Conservation (phyloP, 108 stramenopile species). For the Skeletonema marinoi region DNA sequence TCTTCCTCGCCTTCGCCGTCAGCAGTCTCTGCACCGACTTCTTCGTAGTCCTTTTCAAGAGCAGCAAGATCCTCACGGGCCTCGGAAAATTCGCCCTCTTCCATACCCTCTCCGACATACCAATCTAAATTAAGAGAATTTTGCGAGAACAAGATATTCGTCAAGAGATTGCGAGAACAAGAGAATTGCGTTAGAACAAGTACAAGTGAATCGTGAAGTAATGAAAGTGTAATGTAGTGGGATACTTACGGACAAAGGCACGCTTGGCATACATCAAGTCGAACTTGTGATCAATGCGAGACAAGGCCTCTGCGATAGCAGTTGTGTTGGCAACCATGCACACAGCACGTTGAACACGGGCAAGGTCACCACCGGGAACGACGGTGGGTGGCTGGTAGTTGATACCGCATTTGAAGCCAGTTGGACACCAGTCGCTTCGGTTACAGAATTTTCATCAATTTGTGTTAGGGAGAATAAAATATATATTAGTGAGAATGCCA, state of each 20-base stretch:
- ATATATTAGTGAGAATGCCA: too few relatives aligned
- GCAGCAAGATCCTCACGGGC: constrained; percentile 99
- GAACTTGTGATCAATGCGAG: constrained; percentile 99
- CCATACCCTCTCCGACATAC: constrained; percentile 99
- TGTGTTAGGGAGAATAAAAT: too few relatives aligned
- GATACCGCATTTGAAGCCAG: constrained; percentile 99
- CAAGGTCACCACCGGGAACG: constrained; percentile 94
- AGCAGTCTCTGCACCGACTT: constrained; percentile 95
- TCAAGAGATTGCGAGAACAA: too few relatives aligned
- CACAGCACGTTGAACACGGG: constrained; percentile 96
- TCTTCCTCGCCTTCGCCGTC: constrained; percentile 93
- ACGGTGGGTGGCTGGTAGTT: constrained; percentile 97
- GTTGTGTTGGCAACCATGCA: constrained; percentile 99
- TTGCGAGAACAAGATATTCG: too few relatives aligned
- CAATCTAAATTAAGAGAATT: constrained; percentile 57
- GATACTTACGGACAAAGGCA: constrained; percentile 87
- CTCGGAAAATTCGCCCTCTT: constrained; percentile 99
- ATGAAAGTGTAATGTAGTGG: too few relatives aligned
- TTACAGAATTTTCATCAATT: too few relatives aligned
- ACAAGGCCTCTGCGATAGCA: constrained; percentile 97
- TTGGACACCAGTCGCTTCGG: constrained; percentile 88
- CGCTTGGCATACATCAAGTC: constrained; percentile 99
- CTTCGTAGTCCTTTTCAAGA: constrained; percentile 98
- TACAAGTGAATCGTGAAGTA: too few relatives aligned
- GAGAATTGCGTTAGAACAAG: too few relatives aligned